phyloP scores from a whole-genome alignment of 2,329 filamentous ascomycete species.

The Lasiodiplodia sp. region DNA sequence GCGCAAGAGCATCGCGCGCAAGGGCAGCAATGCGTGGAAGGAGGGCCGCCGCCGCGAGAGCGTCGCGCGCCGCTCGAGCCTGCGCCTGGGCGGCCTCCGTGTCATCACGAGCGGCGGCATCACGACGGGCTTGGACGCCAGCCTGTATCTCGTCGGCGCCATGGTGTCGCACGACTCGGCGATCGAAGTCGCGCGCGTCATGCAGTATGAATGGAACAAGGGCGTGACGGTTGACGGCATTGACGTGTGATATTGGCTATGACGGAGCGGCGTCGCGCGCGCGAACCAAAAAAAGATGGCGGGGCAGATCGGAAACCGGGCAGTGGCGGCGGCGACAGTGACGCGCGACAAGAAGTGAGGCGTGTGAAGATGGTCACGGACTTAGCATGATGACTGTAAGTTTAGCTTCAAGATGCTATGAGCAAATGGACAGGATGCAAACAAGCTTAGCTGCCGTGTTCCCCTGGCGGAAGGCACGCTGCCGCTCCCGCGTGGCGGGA shows the following conservation, averaged over 20 bases:
- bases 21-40: constrained; percentile 85
- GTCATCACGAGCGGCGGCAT: constrained; percentile 83
- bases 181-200: constrained; percentile 73
- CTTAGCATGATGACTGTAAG: not conserved
- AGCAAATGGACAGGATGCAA: constrained; percentile 16
- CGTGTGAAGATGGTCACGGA: not conserved
- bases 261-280: not conserved
- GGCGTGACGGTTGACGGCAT: constrained; percentile 83
- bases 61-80: constrained; percentile 77
- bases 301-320: constrained; percentile 12
- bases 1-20: constrained; percentile 62
- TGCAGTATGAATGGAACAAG: constrained; percentile 88
- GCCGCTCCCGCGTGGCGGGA: constrained; percentile 13
- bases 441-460: constrained; percentile 10
- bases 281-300: constrained; percentile 22
- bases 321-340: constrained; percentile 1
- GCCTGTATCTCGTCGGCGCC: constrained; percentile 84
- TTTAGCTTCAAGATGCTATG: constrained; percentile 11
- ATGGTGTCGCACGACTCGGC: constrained; percentile 80
- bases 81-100: constrained; percentile 72
- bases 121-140: constrained; percentile 81
- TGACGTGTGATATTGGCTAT: constrained; percentile 67
- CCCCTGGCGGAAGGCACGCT: constrained; percentile 9
- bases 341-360: constrained; percentile 1
- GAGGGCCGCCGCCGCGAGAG: constrained; percentile 78